Evolutionary conservation across 805 yeast genomes (phyloP).

Genomic region (Torulaspora indica): DNA sequence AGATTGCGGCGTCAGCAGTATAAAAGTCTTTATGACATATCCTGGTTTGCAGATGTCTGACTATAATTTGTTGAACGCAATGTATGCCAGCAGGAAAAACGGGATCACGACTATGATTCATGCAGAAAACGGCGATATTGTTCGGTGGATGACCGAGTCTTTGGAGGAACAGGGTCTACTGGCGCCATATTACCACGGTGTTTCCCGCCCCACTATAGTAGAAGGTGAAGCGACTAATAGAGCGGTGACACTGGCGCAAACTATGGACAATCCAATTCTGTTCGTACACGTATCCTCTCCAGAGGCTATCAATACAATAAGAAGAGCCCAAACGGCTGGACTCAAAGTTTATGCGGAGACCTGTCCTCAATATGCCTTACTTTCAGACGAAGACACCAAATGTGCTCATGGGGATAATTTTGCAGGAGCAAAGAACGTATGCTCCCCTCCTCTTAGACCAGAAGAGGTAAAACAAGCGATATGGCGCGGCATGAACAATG

Average conservation of each 20-base stretch:
- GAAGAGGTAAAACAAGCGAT: slow-evolving; percentile 37
- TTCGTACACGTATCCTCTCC: slow-evolving; percentile 48
- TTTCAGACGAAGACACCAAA: slow-evolving; percentile 39
- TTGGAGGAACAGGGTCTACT: slow-evolving; percentile 38
- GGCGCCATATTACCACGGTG: slow-evolving; percentile 44
- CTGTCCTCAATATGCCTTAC: slow-evolving; percentile 46
- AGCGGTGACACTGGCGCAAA: slow-evolving; percentile 42
- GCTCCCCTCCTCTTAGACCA: slow-evolving; percentile 48
- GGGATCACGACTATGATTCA: slow-evolving; percentile 48
- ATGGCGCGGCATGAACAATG: slow-evolving; percentile 44
- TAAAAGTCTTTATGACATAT: slow-evolving; percentile 46
- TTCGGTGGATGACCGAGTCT: slow-evolving; percentile 40
- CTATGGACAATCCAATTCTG: slow-evolving; percentile 44
- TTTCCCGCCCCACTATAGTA: slow-evolving; percentile 43
- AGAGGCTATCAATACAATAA: slow-evolving; percentile 40
- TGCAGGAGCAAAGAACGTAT: slow-evolving; percentile 47
- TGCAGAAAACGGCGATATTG: slow-evolving; percentile 49
- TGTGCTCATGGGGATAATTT: slow-evolving; percentile 35
- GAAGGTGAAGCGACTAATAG: slow-evolving; percentile 50
- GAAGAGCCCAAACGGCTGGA: slow-evolving; percentile 40
- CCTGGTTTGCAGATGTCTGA: slow-evolving; percentile 42
- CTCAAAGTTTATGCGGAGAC: slow-evolving; percentile 47
- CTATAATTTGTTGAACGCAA: slow-evolving; percentile 38
- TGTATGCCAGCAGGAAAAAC: slow-evolving; percentile 39
- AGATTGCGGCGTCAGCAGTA: slow-evolving; percentile 39